phyloP scores from a whole-genome alignment of 1,284 basidiomycete genomes.

The Rhizoctonia solani region DNA sequence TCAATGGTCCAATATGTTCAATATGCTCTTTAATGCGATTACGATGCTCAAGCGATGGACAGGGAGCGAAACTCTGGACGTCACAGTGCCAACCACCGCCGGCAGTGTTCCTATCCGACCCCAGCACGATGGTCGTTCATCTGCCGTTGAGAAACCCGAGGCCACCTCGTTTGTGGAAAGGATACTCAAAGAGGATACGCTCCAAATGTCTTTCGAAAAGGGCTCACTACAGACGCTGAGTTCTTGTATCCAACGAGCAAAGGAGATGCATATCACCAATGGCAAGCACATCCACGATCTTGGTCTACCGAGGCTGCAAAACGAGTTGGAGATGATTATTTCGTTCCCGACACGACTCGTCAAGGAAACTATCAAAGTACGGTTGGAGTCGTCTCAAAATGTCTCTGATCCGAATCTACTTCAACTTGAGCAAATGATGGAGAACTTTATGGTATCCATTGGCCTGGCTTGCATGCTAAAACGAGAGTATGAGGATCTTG shows the following conservation, averaged over 20 bases:
- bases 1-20: slow-evolving; percentile 85
- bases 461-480: slow-evolving; percentile 94
- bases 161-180: slow-evolving; percentile 89
- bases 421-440: slow-evolving; percentile 94
- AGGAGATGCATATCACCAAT: slow-evolving; percentile 84
- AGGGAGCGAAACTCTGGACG: slow-evolving; percentile 86
- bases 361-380: slow-evolving; percentile 86
- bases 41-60: slow-evolving; percentile 88
- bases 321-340: slow-evolving; percentile 90
- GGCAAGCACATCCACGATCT: slow-evolving; percentile 75
- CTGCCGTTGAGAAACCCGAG: slow-evolving; percentile 46
- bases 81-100: slow-evolving; percentile 64
- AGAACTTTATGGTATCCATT: slow-evolving; percentile 90
- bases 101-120: slow-evolving; percentile 24
- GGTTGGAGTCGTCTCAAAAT: slow-evolving; percentile 89
- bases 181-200: slow-evolving; percentile 92
- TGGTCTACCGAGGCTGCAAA: slow-evolving; percentile 91
- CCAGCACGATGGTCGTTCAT: slow-evolving; percentile 31
- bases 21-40: slow-evolving; percentile 70
- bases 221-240: slow-evolving; percentile 89
- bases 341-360: slow-evolving; percentile 95
- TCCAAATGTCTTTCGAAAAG: slow-evolving; percentile 93
- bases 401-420: slow-evolving; percentile 87
- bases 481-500: slow-evolving; percentile 88
- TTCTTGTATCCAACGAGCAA: slow-evolving; percentile 82